phyloP scores from a whole-genome alignment of 1,284 basidiomycete genomes.

The Cutaneotrichosporon cyanovorans region DNA sequence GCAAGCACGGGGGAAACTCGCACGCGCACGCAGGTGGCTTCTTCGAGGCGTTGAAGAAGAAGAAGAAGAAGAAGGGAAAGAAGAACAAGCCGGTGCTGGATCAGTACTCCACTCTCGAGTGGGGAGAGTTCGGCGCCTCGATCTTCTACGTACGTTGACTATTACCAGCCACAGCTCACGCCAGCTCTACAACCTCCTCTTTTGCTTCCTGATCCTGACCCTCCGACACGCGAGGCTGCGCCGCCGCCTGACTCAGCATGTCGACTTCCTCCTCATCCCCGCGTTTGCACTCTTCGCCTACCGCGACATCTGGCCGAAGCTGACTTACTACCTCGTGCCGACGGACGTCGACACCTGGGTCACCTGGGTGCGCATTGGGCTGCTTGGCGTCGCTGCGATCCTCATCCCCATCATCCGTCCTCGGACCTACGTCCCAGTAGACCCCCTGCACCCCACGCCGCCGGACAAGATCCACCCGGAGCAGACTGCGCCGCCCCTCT shows the following conservation, averaged over 20 bases:
- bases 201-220: slow-evolving; percentile 37
- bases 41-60: slow-evolving; percentile 6
- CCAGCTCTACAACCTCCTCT: slow-evolving; percentile 36
- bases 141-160: slow-evolving; percentile 39
- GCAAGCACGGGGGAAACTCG: background rate
- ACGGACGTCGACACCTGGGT: slow-evolving; percentile 45
- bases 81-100: slow-evolving; percentile 32
- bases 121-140: slow-evolving; percentile 42
- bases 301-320: slow-evolving; percentile 59
- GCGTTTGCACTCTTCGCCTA: slow-evolving; percentile 52
- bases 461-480: slow-evolving; percentile 53
- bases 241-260: slow-evolving; percentile 34
- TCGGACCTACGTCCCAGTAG: slow-evolving; percentile 48
- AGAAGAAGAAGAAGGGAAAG: slow-evolving; percentile 34
- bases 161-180: background rate
- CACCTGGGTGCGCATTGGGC: slow-evolving; percentile 44
- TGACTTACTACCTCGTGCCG: slow-evolving; percentile 50
- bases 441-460: slow-evolving; percentile 41
- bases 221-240: slow-evolving; percentile 32
- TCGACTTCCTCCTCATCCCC: slow-evolving; percentile 45
- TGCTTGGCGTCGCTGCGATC: slow-evolving; percentile 47
- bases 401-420: slow-evolving; percentile 51
- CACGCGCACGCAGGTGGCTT: background rate
- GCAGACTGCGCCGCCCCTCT: slow-evolving; percentile 58
- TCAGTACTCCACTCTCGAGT: slow-evolving; percentile 41